Conservation (phyloP, 306 rosid species). For the Hippophae tibetana region DNA sequence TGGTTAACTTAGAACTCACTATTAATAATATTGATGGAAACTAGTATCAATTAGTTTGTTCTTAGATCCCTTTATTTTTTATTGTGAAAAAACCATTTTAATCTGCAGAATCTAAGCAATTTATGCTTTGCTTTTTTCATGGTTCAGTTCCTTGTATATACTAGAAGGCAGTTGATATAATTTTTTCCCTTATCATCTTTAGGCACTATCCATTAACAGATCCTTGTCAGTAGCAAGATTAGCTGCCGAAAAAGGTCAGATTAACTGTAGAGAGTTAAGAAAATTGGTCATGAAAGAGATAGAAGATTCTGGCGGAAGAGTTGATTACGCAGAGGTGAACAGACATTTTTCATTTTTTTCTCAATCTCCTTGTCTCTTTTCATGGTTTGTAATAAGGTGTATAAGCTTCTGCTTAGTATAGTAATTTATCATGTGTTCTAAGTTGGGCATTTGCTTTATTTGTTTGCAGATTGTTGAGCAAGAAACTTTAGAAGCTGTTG, state of each 20-base stretch:
- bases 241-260: constrained; percentile 55
- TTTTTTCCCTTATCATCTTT: constrained; percentile 3
- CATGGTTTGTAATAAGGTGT: too few species aligned
- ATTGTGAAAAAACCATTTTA: too few species aligned
- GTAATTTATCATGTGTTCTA: background rate
- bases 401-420: too few species aligned
- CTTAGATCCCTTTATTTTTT: too few species aligned
- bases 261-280: constrained; percentile 43
- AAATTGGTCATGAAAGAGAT: constrained; percentile 35
- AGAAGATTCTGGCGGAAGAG: constrained; percentile 61
- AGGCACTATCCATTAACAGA: constrained; percentile 73
- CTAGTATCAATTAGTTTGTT: too few species aligned
- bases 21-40: too few species aligned
- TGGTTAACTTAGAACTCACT: background rate
- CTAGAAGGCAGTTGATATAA: background rate
- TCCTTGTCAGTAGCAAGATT: constrained; percentile 57
- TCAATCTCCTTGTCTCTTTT: background rate
- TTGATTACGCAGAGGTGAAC: constrained; percentile 91
- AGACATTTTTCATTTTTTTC: background rate
- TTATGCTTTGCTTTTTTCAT: background rate
- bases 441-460: background rate
- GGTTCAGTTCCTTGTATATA: too few species aligned
- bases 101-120: background rate
- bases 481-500: constrained; percentile 49
- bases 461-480: constrained; percentile 63